These are phyloP conservation scores for Chaetoceros muelleri DNA, from an alignment of 108 stramenopile genomes.

Conservation along the genomic window DNA sequence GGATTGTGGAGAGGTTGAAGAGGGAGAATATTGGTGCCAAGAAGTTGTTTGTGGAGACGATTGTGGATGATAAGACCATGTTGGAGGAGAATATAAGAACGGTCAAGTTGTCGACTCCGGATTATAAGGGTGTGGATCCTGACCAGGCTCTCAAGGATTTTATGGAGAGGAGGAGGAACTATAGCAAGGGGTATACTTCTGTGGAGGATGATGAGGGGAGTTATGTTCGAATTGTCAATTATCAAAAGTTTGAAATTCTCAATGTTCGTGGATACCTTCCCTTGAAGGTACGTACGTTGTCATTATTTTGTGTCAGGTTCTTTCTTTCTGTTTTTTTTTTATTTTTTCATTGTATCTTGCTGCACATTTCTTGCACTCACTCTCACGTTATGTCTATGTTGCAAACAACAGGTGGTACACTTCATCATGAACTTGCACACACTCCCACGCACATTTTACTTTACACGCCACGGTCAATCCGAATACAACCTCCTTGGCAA, in stretches of 20 bases:
- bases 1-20: conserved; percentile 37
- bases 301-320: neutral
- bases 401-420: conserved; percentile 74
- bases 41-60: conserved; percentile 84
- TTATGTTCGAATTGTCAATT: conserved; percentile 83
- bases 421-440: conserved; percentile 92
- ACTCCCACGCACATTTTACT: conserved; percentile 79
- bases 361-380: no score
- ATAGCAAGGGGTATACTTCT: conserved; percentile 80
- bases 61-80: conserved; percentile 74
- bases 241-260: conserved; percentile 72
- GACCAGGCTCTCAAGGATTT: conserved; percentile 80
- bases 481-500: conserved; percentile 95
- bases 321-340: conserved; percentile 1
- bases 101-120: conserved; percentile 82
- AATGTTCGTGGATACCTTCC: conserved; percentile 80
- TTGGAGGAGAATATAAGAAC: conserved; percentile 78
- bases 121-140: conserved; percentile 72
- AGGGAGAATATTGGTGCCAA: conserved; percentile 39
- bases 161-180: conserved; percentile 66
- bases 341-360: no score
- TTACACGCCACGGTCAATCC: conserved; percentile 97
- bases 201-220: conserved; percentile 70
- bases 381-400: no score
- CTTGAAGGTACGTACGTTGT: conserved; percentile 41